Evolutionary conservation across 495 filamentous ascomycete species (phyloP).

Genomic region (Penicillium canescens): DNA sequence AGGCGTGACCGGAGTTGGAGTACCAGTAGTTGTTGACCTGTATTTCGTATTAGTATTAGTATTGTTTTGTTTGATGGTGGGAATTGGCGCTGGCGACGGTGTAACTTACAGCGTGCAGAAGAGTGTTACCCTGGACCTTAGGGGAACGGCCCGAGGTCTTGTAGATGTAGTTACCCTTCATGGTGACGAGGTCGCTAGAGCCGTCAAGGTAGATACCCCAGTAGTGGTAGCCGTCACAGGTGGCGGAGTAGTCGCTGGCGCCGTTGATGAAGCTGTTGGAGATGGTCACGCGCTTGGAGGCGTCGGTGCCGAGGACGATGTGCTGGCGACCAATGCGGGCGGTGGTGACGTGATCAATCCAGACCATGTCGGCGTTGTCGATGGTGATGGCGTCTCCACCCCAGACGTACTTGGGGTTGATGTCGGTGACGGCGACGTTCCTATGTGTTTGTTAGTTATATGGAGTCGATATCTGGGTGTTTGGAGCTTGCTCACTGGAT

Average conservation of each 20-base stretch:
- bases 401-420: constrained; percentile 53
- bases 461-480: background rate
- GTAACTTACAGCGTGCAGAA: constrained; percentile 38
- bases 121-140: constrained; percentile 44
- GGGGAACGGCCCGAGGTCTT: constrained; percentile 42
- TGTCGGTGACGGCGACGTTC: constrained; percentile 49
- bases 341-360: constrained; percentile 51
- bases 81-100: background rate
- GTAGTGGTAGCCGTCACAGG: constrained; percentile 48
- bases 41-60: no score
- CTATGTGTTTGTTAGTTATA: constrained; percentile 8
- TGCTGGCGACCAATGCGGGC: constrained; percentile 48
- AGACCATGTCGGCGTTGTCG: constrained; percentile 41
- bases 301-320: constrained; percentile 40
- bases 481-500: constrained; percentile 34
- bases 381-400: constrained; percentile 50
- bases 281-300: constrained; percentile 45
- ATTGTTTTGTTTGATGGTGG: background rate
- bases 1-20: constrained; percentile 53
- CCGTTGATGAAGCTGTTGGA: constrained; percentile 51
- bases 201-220: constrained; percentile 47
- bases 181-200: constrained; percentile 40
- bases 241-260: constrained; percentile 37
- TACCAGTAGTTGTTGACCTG: constrained; percentile 63
- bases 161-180: constrained; percentile 52